phyloP scores from a whole-genome alignment of 139 green algal species.

The Chlamydomonas eustigma region DNA sequence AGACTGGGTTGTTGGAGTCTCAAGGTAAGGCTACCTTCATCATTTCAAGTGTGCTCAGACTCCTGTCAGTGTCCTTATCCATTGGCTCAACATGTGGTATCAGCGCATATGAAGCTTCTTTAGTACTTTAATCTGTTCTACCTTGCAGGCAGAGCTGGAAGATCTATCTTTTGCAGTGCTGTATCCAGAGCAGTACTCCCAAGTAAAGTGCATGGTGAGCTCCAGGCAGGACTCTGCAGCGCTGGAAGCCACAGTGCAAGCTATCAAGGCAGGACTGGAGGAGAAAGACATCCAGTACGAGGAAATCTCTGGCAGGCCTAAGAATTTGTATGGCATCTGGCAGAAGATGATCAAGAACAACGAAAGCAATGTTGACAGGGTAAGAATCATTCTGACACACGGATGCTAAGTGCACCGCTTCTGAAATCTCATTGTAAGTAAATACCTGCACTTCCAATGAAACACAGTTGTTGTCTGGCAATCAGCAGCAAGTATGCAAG shows the following conservation, averaged over 20 bases:
- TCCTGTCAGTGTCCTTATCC: no score
- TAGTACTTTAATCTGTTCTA: no score
- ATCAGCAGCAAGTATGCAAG: no score
- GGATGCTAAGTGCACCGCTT: no score
- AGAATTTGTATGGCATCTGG: conserved; percentile 88
- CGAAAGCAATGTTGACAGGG: conserved; percentile 34
- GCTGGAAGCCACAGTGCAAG: conserved; percentile 35
- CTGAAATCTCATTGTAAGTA: no score
- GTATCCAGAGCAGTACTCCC: conserved; percentile 45
- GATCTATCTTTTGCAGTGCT: conserved; percentile 79
- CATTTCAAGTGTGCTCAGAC: no score
- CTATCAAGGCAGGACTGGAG: conserved; percentile 32
- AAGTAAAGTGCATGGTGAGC: conserved; percentile 20
- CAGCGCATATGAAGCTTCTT: no score
- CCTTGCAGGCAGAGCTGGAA: conserved; percentile 88
- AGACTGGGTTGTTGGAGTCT: conserved; percentile 67
- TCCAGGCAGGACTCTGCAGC: conserved; percentile 28
- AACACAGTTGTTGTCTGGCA: no score
- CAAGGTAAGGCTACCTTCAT: background rate
- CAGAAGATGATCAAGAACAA: conserved; percentile 69
- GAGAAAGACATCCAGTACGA: conserved; percentile 37
- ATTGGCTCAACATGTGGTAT: no score
- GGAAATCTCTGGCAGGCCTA: conserved; percentile 84
- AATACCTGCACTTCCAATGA: no score
- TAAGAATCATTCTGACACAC: conserved; percentile 24